These are phyloP conservation scores for Solanum etuberosum DNA, from an alignment of 257 asterid species.

Conservation along the genomic window DNA sequence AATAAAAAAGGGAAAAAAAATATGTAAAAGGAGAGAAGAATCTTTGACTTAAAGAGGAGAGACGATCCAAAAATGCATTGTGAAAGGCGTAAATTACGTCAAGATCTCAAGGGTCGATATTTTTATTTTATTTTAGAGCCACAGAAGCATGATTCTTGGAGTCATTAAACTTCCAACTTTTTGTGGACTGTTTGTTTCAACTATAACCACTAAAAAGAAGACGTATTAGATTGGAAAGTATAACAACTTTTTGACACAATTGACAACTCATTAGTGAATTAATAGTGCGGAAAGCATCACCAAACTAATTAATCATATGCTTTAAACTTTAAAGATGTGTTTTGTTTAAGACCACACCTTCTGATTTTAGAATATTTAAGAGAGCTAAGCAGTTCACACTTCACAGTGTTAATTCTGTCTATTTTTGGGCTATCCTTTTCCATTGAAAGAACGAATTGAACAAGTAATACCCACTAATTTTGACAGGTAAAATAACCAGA, in stretches of 20 bases:
- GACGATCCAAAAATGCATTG: not conserved
- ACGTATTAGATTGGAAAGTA: not conserved
- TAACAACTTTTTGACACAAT: not conserved
- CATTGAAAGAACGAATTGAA: not conserved
- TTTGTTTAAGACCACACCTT: not conserved
- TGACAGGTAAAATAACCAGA: not conserved
- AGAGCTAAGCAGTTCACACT: not conserved
- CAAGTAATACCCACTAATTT: not conserved
- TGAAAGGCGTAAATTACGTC: not conserved
- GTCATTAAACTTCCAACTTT: not conserved
- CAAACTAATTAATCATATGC: not conserved
- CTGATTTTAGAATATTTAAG: not conserved
- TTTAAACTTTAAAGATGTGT: not conserved
- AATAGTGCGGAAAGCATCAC: not conserved
- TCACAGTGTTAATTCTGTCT: not conserved
- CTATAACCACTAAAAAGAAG: not conserved
- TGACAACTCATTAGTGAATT: not conserved
- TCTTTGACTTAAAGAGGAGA: not conserved
- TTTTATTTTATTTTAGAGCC: not conserved
- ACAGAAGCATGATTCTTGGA: not conserved
- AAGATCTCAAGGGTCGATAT: not conserved
- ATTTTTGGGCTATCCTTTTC: not conserved
- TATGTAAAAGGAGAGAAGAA: not conserved
- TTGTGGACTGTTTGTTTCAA: not conserved
- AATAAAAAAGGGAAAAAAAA: not conserved